Conservation (phyloP, 2,329 filamentous ascomycete species). For the Neopestalotiopsis sp. region DNA sequence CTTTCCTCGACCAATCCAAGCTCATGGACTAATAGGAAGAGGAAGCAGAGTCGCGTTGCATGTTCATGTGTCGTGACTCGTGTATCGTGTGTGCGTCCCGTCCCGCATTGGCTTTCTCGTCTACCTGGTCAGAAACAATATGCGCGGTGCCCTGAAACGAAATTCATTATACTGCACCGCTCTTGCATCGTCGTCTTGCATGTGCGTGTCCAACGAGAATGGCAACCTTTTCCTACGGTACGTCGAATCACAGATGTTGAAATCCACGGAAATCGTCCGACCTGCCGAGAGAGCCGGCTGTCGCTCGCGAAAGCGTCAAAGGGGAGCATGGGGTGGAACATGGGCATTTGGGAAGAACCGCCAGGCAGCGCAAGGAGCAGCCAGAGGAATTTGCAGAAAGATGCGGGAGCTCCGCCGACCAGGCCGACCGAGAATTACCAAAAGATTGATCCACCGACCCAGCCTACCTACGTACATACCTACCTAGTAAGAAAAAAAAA, state of each 20-base stretch:
- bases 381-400: neutral
- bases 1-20: constrained; percentile 8
- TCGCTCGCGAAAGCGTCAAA: neutral
- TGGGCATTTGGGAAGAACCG: neutral
- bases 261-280: no score
- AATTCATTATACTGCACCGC: no score
- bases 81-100: neutral
- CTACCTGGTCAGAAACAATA: no score
- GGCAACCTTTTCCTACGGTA: no score
- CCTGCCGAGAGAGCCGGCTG: no score
- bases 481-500: neutral
- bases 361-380: neutral
- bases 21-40: neutral
- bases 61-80: neutral
- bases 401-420: neutral
- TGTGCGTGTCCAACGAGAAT: no score
- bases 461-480: neutral
- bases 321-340: neutral
- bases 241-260: no score
- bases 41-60: neutral
- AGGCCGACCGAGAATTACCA: neutral
- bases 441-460: neutral
- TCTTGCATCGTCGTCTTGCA: no score
- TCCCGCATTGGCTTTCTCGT: no score
- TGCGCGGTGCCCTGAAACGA: no score